phyloP scores from a whole-genome alignment of 495 filamentous ascomycete genomes.

The Penicillium chermesinum region DNA sequence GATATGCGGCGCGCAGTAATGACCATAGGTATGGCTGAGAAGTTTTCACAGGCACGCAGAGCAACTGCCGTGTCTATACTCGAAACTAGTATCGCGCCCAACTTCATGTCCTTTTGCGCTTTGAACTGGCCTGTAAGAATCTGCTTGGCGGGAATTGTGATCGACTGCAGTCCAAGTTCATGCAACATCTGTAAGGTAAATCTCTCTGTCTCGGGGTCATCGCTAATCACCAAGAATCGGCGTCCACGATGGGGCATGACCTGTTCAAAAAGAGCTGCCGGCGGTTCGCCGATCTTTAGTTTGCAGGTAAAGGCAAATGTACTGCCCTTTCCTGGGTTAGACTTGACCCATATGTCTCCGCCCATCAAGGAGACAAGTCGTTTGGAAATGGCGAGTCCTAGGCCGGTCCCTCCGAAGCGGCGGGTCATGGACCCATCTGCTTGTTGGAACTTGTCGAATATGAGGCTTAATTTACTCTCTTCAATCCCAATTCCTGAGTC shows the following conservation, averaged over 20 bases:
- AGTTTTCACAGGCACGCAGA: conserved; percentile 68
- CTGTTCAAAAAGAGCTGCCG: conserved; percentile 66
- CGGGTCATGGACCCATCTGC: conserved; percentile 91
- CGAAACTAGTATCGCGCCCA: conserved; percentile 89
- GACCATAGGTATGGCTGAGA: conserved; percentile 87
- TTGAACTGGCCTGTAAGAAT: conserved; percentile 41
- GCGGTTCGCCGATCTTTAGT: conserved; percentile 70
- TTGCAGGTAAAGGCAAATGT: conserved; percentile 79
- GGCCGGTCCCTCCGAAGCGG: conserved; percentile 71
- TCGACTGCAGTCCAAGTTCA: conserved; percentile 65
- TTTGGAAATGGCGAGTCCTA: conserved; percentile 74
- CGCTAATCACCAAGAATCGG: conserved; percentile 83
- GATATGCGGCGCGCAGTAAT: conserved; percentile 78
- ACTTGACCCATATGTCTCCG: conserved; percentile 83
- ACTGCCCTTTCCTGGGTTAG: conserved; percentile 75
- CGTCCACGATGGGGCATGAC: conserved; percentile 72
- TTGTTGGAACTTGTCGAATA: conserved; percentile 83
- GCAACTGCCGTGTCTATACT: conserved; percentile 77
- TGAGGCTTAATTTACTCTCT: conserved; percentile 60
- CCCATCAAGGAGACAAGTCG: conserved; percentile 74
- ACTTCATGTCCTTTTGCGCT: conserved; percentile 49
- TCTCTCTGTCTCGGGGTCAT: conserved; percentile 60
- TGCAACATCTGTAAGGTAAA: conserved; percentile 68
- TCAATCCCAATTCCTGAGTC: conserved; percentile 83
- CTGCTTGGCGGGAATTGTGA: conserved; percentile 56